These are phyloP conservation scores for Pogostemon cablin DNA, from an alignment of 257 asterid genomes.

Conservation along the genomic window DNA sequence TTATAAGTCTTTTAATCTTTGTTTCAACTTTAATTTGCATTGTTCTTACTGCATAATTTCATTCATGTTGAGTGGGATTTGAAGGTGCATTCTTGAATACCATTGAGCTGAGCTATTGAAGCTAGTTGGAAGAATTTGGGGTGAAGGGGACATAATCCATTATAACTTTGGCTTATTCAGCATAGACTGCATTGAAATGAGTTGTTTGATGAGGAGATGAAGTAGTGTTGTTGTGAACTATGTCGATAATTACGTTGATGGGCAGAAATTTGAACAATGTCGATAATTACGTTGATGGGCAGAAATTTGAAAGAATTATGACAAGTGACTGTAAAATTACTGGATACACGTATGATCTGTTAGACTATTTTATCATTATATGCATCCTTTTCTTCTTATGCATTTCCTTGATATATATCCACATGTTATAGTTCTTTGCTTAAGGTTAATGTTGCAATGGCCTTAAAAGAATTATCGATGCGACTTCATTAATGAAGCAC, in stretches of 20 bases:
- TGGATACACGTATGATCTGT: not conserved
- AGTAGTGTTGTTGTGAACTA: not conserved
- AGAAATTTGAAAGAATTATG: not conserved
- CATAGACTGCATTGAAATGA: not conserved
- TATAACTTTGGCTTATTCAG: not conserved
- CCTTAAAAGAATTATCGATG: not conserved
- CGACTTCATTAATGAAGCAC: not conserved
- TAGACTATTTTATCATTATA: not conserved
- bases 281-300: not conserved
- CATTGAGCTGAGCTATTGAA: constrained; percentile 17
- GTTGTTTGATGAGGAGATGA: not conserved
- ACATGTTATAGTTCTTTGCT: constrained; percentile 3
- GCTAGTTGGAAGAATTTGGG: not conserved
- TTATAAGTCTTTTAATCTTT: not conserved
- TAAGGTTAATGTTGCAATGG: not conserved
- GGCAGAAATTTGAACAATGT: not conserved
- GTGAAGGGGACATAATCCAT: not conserved
- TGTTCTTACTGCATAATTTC: constrained; percentile 6
- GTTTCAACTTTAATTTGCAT: constrained; percentile 18
- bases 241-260: not conserved
- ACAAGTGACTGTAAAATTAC: not conserved
- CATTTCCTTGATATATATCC: not conserved
- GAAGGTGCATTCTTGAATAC: constrained; percentile 4
- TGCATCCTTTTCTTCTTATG: constrained; percentile 1
- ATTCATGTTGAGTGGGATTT: not conserved